Conservation (phyloP, 179 eudicot species). For the Beta lomatogona region DNA sequence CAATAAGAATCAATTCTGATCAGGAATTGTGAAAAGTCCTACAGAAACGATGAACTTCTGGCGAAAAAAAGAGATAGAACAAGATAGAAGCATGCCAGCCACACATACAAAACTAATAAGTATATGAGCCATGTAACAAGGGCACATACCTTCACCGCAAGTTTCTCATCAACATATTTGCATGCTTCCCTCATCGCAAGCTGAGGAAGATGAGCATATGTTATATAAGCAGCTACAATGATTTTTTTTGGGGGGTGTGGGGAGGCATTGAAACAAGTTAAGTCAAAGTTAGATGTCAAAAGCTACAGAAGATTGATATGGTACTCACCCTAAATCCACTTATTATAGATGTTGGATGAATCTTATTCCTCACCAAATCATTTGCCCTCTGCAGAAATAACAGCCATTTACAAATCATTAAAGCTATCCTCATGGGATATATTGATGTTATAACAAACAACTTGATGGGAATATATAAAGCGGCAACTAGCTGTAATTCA, state of each 20-base stretch:
- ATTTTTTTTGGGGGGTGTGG: not conserved
- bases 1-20: not conserved
- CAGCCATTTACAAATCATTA: not conserved
- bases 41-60: not conserved
- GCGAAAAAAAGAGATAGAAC: not conserved
- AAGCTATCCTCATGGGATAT: not conserved
- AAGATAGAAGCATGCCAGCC: not conserved
- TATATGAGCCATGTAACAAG: not conserved
- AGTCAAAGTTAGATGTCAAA: not conserved
- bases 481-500: constrained; percentile 19
- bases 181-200: constrained; percentile 98
- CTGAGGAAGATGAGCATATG: constrained; percentile 37
- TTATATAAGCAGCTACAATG: not conserved
- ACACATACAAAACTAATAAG: not conserved
- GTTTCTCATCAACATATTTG: constrained; percentile 82
- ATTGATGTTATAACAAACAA: not conserved
- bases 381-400: constrained; percentile 72
- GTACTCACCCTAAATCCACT: constrained; percentile 83
- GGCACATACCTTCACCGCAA: constrained; percentile 71
- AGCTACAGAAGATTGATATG: not conserved
- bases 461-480: not conserved
- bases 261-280: no score
- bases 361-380: constrained; percentile 92
- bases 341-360: constrained; percentile 89
- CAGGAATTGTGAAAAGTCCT: not conserved